Conservation (phyloP, 306 rosid genomes). For the Quercus aquifolioides region DNA sequence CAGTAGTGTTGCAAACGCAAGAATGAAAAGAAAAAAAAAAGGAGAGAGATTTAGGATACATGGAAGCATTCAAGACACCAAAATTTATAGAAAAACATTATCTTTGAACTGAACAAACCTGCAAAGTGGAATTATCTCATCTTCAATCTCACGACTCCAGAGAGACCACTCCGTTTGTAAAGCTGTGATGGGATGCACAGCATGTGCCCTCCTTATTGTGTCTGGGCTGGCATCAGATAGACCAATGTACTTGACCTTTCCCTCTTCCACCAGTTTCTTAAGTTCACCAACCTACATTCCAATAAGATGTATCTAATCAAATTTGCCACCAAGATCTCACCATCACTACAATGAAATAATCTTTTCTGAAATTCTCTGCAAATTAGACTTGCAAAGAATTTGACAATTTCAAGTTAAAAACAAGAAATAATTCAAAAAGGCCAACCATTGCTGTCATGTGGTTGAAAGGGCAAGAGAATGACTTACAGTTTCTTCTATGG, state of each 20-base stretch:
- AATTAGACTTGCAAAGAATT: neutral
- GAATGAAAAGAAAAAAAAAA: too few species aligned
- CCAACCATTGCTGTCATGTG: neutral
- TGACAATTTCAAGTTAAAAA: neutral
- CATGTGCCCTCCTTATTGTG: conserved; percentile 81
- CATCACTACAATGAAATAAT: neutral
- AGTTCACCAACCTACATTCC: conserved; percentile 59
- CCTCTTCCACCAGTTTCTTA: conserved; percentile 77
- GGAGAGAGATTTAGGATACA: too few species aligned
- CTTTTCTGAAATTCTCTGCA: neutral
- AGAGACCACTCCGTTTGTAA: conserved; percentile 81
- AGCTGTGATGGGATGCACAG: conserved; percentile 76
- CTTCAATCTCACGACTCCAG: conserved; percentile 77
- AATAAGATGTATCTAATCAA: neutral
- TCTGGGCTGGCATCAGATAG: conserved; percentile 76
- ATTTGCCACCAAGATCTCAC: neutral
- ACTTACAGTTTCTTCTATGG: conserved; percentile 76
- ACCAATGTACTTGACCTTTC: conserved; percentile 68
- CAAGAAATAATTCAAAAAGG: neutral
- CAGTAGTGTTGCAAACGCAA: too few species aligned
- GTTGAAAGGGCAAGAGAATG: neutral
- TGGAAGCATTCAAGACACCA: neutral
- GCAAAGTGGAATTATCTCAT: conserved; percentile 68
- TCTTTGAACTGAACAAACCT: conserved; percentile 33
- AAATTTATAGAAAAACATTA: neutral